Evolutionary conservation across 2,329 filamentous ascomycete species (phyloP).

Genomic region (Scedosporium boydii): DNA sequence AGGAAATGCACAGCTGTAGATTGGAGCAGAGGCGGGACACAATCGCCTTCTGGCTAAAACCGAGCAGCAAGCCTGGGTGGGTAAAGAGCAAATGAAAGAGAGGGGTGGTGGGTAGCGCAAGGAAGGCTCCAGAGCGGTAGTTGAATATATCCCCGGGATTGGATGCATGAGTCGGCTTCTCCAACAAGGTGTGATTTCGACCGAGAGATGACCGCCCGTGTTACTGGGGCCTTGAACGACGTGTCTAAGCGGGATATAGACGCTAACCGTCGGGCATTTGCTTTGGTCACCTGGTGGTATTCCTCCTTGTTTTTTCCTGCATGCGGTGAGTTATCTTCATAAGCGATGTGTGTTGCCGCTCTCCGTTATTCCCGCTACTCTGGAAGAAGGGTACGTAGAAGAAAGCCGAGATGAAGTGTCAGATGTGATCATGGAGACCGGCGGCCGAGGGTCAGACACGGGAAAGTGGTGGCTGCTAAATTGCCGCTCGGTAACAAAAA

Average conservation of each 20-base stretch:
- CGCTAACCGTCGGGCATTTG: neutral
- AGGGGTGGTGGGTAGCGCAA: neutral
- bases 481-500: neutral
- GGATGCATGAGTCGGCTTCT: neutral
- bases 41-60: neutral
- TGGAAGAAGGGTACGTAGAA: too few species aligned
- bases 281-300: neutral
- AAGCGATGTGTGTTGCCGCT: neutral
- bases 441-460: neutral
- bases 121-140: neutral
- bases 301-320: neutral
- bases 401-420: neutral
- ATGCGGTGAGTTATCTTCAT: too few species aligned
- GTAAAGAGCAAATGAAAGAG: neutral
- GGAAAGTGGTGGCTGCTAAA: neutral
- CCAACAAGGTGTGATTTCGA: neutral
- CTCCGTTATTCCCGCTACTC: neutral
- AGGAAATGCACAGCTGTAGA: neutral
- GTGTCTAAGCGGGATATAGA: neutral
- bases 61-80: neutral
- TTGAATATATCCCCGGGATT: constrained; percentile 1
- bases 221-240: neutral
- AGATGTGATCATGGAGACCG: neutral
- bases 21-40: neutral
- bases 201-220: neutral